A percentile compares a stretch with the other conserved stretches of the same genome.
Conservation (phyloP, 2,329 filamentous ascomycete species). For the Cladosporium sp. region DNA sequence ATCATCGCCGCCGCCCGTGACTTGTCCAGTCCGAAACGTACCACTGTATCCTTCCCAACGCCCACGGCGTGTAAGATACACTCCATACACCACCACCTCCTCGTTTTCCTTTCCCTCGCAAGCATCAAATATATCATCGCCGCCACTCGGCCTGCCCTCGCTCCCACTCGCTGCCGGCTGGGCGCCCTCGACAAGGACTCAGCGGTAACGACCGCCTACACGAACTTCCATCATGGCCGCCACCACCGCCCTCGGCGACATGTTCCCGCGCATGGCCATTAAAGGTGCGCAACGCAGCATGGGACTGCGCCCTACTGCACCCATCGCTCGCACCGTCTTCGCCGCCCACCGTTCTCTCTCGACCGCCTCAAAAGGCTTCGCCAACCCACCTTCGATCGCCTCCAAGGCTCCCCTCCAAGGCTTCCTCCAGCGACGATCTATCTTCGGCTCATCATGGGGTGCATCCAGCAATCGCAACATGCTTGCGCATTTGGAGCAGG, state of each 20-base stretch:
- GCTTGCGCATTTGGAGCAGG: constrained; percentile 82
- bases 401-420: constrained; percentile 32
- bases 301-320: background rate
- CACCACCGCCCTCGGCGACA: constrained; percentile 12
- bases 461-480: constrained; percentile 54
- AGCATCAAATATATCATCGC: background rate
- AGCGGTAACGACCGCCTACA: constrained; percentile 15
- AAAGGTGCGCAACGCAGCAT: constrained; percentile 13
- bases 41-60: constrained; percentile 6
- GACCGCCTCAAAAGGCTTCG: background rate
- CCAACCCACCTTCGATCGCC: constrained; percentile 18
- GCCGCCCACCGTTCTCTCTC: constrained; percentile 9
- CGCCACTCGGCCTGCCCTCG: constrained; percentile 1
- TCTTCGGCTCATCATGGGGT: constrained; percentile 43
- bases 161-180: constrained; percentile 10
- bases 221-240: constrained; percentile 17
- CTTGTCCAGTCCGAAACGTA: background rate
- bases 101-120: background rate
- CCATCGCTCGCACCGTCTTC: constrained; percentile 5
- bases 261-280: constrained; percentile 18
- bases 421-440: constrained; percentile 44
- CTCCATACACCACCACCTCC: background rate
- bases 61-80: background rate
- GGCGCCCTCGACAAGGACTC: constrained; percentile 13
- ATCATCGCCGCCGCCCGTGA: constrained; percentile 4